Evolutionary conservation across 2,329 filamentous ascomycete species (phyloP).

Genomic region (Penicillium sp.): DNA sequence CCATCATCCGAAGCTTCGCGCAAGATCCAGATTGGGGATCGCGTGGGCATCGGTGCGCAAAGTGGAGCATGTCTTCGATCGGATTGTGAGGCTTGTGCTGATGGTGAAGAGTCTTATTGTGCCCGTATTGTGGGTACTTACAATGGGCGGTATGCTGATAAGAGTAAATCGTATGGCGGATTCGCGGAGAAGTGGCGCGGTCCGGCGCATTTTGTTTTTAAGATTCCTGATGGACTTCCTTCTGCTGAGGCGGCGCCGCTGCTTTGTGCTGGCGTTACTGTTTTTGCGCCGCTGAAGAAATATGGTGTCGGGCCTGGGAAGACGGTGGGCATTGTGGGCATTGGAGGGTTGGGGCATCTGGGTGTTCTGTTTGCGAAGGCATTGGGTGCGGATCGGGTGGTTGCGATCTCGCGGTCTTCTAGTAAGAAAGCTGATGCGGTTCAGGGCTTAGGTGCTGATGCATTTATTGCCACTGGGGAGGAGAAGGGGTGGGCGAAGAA

Average conservation of each 20-base stretch:
- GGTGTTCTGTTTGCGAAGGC: slow-evolving; percentile 70
- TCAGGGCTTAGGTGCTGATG: slow-evolving; percentile 53
- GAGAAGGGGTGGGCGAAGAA: slow-evolving; percentile 55
- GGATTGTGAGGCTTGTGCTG: slow-evolving; percentile 44
- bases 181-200: slow-evolving; percentile 58
- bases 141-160: slow-evolving; percentile 35
- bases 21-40: slow-evolving; percentile 59
- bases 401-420: slow-evolving; percentile 54
- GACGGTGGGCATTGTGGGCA: slow-evolving; percentile 68
- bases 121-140: slow-evolving; percentile 38
- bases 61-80: slow-evolving; percentile 52
- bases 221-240: slow-evolving; percentile 53
- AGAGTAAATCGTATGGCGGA: slow-evolving; percentile 51
- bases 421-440: slow-evolving; percentile 54
- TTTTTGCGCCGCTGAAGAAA: slow-evolving; percentile 67
- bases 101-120: slow-evolving; percentile 43
- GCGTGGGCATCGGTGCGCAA: slow-evolving; percentile 65
- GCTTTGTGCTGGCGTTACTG: slow-evolving; percentile 75
- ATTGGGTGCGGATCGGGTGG: slow-evolving; percentile 64
- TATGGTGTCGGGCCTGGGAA: slow-evolving; percentile 70
- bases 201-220: slow-evolving; percentile 59
- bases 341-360: slow-evolving; percentile 74
- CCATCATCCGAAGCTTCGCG: slow-evolving; percentile 25
- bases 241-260: slow-evolving; percentile 64
- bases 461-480: slow-evolving; percentile 59